Evolutionary conservation across 371 early-diverging fungal species (phyloP), one percentile per base, ranked within the genome.

Genomic region (Rhizopus delemar): DNA sequence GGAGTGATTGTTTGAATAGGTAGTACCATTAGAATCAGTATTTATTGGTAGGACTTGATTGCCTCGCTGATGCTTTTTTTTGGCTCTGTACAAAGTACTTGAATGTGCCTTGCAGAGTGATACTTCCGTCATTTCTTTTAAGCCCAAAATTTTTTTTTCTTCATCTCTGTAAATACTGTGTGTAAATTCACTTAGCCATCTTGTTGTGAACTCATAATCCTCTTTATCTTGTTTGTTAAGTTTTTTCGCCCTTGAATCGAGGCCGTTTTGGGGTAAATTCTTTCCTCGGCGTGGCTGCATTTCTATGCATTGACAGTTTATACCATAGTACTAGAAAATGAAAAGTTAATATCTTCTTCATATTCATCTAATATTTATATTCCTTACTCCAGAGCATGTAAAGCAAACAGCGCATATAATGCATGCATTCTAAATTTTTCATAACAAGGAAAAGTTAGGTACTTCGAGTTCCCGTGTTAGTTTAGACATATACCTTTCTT

Each of bases 41-140:
- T 62, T 58, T 3, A 62, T 56, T 8, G 62, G 59, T 48, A 58
- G 69, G 5, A 51, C 58, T 9, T 50, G n/a, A 34, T 62, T 59
- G 32, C 35, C 52, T 9, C 62, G 49, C 43, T 71, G 60, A 29
- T 70, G 65, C 41, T 60, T 61, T 63, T 73, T 70, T 46, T 70
- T 70, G n/a, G 74, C 74, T 46, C 74, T 52, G 51, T 70, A 70
- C n/a, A 73, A 46, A 29, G 70, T 68, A 38, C 70, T 69, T 15
- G 67, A 67, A 59, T 70, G 70, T 12, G 70, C 74, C 52, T 73
- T 73, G 41, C 70, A 73, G 13, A 73, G 68, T 22, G 74, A 70
- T 11, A 73, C 74, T 52, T 73, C 70, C 9, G 60, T 32, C 8
- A 73, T 5, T 15, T 62, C 57, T 43, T 53, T 50, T 11, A 63